A percentile compares a stretch with the other conserved stretches of the same genome.
Conservation (phyloP, 768 basidiomycete genomes). For the Leccinum boreale region DNA sequence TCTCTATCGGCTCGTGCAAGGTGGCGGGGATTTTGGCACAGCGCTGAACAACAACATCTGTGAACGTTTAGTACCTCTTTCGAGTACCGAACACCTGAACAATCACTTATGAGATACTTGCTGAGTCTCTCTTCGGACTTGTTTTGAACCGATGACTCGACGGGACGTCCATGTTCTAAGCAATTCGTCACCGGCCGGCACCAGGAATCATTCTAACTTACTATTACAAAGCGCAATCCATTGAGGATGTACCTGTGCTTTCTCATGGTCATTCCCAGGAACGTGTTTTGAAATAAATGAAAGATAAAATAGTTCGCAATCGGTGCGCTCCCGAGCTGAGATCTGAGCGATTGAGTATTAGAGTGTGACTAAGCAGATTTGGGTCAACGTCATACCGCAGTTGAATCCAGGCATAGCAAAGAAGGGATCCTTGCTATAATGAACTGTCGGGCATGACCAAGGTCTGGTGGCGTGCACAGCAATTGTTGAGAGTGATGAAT, state of each 20-base stretch:
- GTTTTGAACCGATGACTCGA: constrained; percentile 30
- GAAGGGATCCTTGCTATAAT: constrained; percentile 66
- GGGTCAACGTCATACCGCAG: constrained; percentile 42
- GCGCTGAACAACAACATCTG: constrained; percentile 32
- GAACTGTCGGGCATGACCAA: constrained; percentile 50
- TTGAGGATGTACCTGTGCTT: constrained; percentile 53
- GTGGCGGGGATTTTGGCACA: constrained; percentile 20
- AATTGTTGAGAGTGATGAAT: constrained; percentile 1
- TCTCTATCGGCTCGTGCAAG: constrained; percentile 14
- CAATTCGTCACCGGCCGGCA: constrained; percentile 1
- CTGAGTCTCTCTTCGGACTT: constrained; percentile 50
- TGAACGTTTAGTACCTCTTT: constrained; percentile 8
- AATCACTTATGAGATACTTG: constrained; percentile 58
- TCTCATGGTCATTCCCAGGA: constrained; percentile 39
- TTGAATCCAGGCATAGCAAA: constrained; percentile 60
- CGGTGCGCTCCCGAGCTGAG: constrained; percentile 64
- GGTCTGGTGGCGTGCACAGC: constrained; percentile 29
- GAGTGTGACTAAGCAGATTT: constrained; percentile 8
- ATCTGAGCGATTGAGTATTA: constrained; percentile 44
- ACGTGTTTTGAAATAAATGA: constrained; percentile 55
- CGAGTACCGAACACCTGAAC: background rate
- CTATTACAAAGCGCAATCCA: constrained; percentile 64
- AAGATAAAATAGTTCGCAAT: constrained; percentile 82
- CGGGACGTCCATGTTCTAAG: constrained; percentile 58
- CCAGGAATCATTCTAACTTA: constrained; percentile 27